Base-by-base conservation (phyloP, 805 yeast genomes). In the Saccharomyces mikatae region DNA sequence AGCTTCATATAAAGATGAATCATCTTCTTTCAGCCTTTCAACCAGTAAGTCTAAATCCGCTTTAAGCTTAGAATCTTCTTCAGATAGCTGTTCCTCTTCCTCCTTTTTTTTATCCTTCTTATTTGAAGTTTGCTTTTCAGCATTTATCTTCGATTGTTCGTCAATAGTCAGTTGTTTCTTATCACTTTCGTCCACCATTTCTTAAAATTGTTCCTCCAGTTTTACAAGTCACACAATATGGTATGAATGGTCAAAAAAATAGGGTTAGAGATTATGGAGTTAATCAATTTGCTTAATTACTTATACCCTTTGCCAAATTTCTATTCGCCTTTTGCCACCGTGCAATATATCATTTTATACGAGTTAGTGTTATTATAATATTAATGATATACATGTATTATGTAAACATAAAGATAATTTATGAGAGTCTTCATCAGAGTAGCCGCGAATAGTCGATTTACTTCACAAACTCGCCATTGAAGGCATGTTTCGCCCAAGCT, bases 31-130 rank as follows among this genome's bases (percentile, higher is more conserved):
- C 58, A 94, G 75, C 52, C 89, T 80, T 70, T 89, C 95, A 10
- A 90, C 97, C 41, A 94, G 77, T 77, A 82, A 73, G 63, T 91
- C 98, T 64, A 94, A 80, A 66, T 90, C 96, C 51, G 80, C 81
- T 68, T 94, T 91, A 61, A 94, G 79, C 67, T 86, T 87, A 62
- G 82, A 86, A 71, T 94, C 99, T 70, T 92, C 98, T 71, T 91
- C 98, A 29, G 90, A 86, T 56, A 94, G 79, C 68, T 90, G 96
- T 68, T 90, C 97, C 64, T 85, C 95, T 36, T 72, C 74, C 44
- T 65, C 62, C 52, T 66, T 68, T 49, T 64, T 63, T 60, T 67
- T 67, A 54, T 58, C 56, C 58, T 67, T 62, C 52, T 62, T 63
- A 55, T 65, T 68, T n/a, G 52, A 52, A 46, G 56, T 47, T 27